Evolutionary conservation across 108 stramenopile genomes (phyloP), one percentile per base, ranked within the genome.

Genomic region (Cyclotella baltica): DNA sequence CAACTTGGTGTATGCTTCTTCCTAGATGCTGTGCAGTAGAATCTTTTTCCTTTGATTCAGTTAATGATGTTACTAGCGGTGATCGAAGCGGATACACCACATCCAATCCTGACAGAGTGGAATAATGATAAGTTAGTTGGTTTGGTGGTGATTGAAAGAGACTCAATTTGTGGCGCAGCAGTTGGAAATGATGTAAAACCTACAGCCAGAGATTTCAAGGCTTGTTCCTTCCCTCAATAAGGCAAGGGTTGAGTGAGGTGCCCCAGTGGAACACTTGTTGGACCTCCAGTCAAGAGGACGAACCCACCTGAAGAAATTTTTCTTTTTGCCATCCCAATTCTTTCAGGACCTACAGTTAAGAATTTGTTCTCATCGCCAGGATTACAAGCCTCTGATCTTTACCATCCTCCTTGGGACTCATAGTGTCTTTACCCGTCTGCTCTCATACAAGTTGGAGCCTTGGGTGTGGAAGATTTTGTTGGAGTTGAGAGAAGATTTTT

Each of bases 381-480:
- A 4, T 18, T 58, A 4, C 13, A 58, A 9, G 4, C 6, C 4
- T 27, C 57, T 28, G 57, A 58, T 18, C 18, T 58, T 4, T 30
- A 18, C 5, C 29, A 30, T 58, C 57, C 30, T 18, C 57, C 4
- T 23, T 28, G 4, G 6, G 57, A 31, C 13, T 58, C 57, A 9
- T 5, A 4, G 18, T n/a, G 57, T 4, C 2, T 58, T 30, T 58
- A 5, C 4, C 4, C 4, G 6, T 5, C 30, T 58, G 29, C 5
- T 58, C 28, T 27, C 29, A 3, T 30, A 30, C 29, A 6, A 58
- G 18, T 9, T 58, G 16, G 57, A 58, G 57, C 29, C 57, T 30
- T 28, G 57, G 6, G 57, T 58, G 27, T 58, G 57, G 57, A 58
- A 58, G 57, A 6, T 58, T 27, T 28, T 58, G 18, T 58, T 58